Evolutionary conservation across 2,329 filamentous ascomycete genomes (phyloP).

Genomic region (Fusarium oligoseptatum): DNA sequence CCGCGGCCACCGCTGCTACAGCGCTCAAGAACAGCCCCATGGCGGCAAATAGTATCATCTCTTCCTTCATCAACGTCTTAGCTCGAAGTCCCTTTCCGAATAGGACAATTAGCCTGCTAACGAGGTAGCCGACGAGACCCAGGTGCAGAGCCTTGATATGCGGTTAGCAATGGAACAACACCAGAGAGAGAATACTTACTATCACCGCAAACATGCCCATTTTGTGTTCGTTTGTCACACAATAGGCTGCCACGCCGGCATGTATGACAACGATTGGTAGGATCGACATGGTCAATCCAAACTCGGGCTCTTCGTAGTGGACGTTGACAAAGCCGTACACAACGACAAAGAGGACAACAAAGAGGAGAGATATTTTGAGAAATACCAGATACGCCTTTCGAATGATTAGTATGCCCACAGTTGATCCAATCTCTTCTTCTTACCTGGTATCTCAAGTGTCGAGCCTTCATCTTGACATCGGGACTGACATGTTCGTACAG

Average conservation of each 20-base stretch:
- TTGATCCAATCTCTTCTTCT: neutral
- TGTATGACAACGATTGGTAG: neutral
- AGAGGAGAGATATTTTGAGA: neutral
- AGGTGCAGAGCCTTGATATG: neutral
- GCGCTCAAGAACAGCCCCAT: neutral
- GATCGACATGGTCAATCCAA: neutral
- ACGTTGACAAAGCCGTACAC: neutral
- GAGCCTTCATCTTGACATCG: neutral
- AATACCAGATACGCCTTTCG: neutral
- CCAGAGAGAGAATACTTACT: neutral
- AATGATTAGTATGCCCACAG: neutral
- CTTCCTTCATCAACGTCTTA: neutral
- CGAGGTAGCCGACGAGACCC: neutral
- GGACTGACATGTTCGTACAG: constrained; percentile 2
- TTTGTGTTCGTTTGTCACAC: neutral
- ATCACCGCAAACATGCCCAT: neutral
- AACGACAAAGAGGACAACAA: neutral
- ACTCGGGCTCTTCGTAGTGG: neutral
- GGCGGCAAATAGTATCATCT: neutral
- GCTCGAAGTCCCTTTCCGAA: neutral
- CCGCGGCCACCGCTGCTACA: neutral
- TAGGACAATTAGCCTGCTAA: neutral
- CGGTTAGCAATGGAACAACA: neutral
- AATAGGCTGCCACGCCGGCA: neutral
- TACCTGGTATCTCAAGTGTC: neutral